These are phyloP conservation scores for Climacium dendroides DNA, from an alignment of 225 moss, liverwort and hornwort species.

Conservation along the genomic window DNA sequence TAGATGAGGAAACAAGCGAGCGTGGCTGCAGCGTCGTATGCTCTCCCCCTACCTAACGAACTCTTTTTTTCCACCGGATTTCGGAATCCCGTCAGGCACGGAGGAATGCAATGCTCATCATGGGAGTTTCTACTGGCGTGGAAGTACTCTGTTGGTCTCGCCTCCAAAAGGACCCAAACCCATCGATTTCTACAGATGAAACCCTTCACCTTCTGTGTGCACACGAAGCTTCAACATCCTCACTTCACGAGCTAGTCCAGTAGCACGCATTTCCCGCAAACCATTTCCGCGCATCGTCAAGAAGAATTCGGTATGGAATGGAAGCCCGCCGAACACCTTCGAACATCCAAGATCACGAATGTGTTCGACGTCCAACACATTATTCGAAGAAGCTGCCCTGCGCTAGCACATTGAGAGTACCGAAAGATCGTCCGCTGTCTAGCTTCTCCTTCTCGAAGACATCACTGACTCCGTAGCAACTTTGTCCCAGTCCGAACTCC, in stretches of 20 bases:
- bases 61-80: not conserved
- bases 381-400: not conserved
- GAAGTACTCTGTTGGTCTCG: not conserved
- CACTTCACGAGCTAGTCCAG: not conserved
- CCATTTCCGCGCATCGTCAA: not conserved
- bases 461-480: not conserved
- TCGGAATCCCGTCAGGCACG: not conserved
- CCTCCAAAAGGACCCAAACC: not conserved
- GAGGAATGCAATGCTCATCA: not conserved
- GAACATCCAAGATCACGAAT: not conserved
- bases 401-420: not conserved
- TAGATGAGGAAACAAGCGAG: not conserved
- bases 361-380: not conserved
- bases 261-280: not conserved
- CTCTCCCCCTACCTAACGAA: not conserved
- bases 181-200: not conserved
- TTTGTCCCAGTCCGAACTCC: not conserved
- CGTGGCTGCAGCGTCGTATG: not conserved
- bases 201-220: not conserved
- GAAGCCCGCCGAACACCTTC: not conserved
- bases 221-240: not conserved
- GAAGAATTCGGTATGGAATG: not conserved
- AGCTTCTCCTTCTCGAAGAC: not conserved
- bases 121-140: not conserved
- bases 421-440: not conserved